These are phyloP conservation scores for Cocos nucifera DNA, from an alignment of 176 grass and related monocot species.

Conservation along the genomic window DNA sequence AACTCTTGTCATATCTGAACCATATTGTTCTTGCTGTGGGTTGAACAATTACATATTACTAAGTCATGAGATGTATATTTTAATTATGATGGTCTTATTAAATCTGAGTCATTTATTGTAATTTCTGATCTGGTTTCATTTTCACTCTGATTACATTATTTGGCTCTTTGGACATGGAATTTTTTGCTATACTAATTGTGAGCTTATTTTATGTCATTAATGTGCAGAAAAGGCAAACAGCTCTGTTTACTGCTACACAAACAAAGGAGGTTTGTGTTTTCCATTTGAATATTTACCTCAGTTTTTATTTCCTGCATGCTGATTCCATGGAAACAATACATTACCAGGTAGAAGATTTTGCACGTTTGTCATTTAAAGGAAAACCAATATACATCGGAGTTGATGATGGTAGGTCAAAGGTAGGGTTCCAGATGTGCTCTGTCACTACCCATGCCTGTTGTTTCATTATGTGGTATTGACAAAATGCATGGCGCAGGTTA, in stretches of 20 bases:
- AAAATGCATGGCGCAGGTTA: constrained; percentile 40
- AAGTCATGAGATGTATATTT: too few species aligned
- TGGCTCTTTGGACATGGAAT: too few species aligned
- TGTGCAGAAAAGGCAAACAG: constrained; percentile 87
- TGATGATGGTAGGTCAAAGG: constrained; percentile 73
- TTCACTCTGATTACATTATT: too few species aligned
- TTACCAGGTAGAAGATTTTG: constrained; percentile 77
- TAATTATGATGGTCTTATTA: too few species aligned
- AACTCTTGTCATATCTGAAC: too few species aligned
- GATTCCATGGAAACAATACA: background rate
- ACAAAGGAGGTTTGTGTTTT: constrained; percentile 55
- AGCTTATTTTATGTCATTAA: constrained; percentile 4
- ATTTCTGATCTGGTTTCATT: too few species aligned
- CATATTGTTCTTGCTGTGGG: too few species aligned
- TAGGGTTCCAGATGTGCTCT: constrained; percentile 27
- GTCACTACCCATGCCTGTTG: background rate
- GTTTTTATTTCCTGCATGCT: background rate
- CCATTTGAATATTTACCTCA: constrained; percentile 8
- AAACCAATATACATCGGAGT: constrained; percentile 85
- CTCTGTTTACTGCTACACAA: constrained; percentile 95
- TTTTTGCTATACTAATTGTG: too few species aligned
- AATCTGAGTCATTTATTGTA: too few species aligned
- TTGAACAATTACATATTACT: too few species aligned
- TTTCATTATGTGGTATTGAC: constrained; percentile 11
- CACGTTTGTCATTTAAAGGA: constrained; percentile 80